Conservation (phyloP, 495 filamentous ascomycete genomes). For the Evansstolkia leycettana region DNA sequence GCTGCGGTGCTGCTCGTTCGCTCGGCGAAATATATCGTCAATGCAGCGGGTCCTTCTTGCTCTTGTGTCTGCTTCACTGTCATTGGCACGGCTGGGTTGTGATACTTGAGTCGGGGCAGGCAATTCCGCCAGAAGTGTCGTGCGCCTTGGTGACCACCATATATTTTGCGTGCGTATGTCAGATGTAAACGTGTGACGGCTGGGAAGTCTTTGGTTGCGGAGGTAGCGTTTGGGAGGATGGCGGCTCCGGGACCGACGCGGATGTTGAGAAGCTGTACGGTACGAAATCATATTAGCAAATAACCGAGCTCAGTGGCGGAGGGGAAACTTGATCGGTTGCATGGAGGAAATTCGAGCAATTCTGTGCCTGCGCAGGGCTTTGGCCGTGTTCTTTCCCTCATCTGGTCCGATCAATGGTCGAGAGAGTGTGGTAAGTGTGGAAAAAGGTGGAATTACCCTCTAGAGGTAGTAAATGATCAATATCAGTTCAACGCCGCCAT, state of each 20-base stretch:
- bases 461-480: background rate
- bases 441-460: conserved; percentile 22
- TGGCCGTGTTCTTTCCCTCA: too few relatives aligned
- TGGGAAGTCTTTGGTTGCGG: conserved; percentile 37
- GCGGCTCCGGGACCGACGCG: conserved; percentile 73
- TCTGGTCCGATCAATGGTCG: conserved; percentile 1
- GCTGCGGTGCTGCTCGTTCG: conserved; percentile 19
- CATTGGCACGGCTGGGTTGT: conserved; percentile 80
- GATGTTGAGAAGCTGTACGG: conserved; percentile 51
- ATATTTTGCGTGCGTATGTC: conserved; percentile 55
- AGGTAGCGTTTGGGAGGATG: conserved; percentile 46
- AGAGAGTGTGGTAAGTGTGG: conserved; percentile 6
- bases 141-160: conserved; percentile 57
- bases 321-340: conserved; percentile 3
- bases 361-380: too few relatives aligned
- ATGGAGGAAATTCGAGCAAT: background rate
- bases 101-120: conserved; percentile 81
- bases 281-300: too few relatives aligned
- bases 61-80: conserved; percentile 56
- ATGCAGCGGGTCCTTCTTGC: conserved; percentile 42
- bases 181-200: conserved; percentile 70
- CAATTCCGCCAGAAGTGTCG: conserved; percentile 80
- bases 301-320: background rate
- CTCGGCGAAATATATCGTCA: conserved; percentile 63
- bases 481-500: too few relatives aligned